A percentile compares a stretch with the other conserved stretches of the same genome.
Evolutionary conservation across 805 yeast species (phyloP).

Genomic region (Pichia ethanolica): DNA sequence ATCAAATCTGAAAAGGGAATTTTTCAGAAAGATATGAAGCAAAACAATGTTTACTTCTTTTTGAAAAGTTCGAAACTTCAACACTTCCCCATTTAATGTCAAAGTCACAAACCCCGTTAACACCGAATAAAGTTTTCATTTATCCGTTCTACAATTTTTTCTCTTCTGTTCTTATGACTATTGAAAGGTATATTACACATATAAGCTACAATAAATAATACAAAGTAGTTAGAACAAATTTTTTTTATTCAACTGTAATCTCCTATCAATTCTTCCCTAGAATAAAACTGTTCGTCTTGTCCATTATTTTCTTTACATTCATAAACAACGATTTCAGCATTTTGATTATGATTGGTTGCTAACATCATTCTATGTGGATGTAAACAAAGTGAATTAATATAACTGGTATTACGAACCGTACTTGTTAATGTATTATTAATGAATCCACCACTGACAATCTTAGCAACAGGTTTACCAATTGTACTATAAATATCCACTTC

Average conservation of each 20-base stretch:
- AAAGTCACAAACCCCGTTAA: background rate
- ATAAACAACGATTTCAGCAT: constrained; percentile 60
- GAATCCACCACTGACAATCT: constrained; percentile 34
- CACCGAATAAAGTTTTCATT: background rate
- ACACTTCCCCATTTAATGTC: no score
- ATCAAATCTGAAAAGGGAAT: no score
- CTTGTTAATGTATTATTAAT: constrained; percentile 36
- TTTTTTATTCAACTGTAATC: constrained; percentile 3
- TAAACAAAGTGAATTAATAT: constrained; percentile 60
- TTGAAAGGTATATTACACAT: no score
- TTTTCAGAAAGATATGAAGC: no score
- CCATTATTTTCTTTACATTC: constrained; percentile 34
- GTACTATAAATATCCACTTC: constrained; percentile 79
- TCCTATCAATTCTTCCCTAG: constrained; percentile 8
- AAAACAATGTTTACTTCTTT: no score
- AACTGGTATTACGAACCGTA: constrained; percentile 39
- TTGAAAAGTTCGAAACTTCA: no score
- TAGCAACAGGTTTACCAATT: constrained; percentile 63
- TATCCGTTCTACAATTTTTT: no score
- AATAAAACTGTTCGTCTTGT: constrained; percentile 13
- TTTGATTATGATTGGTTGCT: constrained; percentile 79
- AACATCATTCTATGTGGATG: constrained; percentile 95
- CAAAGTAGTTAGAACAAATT: background rate
- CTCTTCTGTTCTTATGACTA: no score
- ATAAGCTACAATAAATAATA: no score